Base-by-base conservation (phyloP, 2,329 filamentous ascomycete genomes). In the Aspergillus tamarii region DNA sequence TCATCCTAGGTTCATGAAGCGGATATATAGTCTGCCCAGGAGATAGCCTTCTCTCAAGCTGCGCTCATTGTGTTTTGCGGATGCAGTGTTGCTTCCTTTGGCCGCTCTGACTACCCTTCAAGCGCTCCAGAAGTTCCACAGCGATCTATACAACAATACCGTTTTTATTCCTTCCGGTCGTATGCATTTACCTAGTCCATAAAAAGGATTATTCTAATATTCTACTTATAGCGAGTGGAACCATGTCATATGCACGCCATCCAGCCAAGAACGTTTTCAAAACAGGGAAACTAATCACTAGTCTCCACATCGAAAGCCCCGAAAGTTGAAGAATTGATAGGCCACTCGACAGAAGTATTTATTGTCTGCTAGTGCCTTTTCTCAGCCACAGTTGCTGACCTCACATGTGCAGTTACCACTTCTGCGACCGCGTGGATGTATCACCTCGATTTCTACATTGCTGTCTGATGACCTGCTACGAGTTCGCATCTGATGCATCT, bases 221-320 rank as follows among this genome's bases (percentile, higher is more conserved):
- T n/a, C 48, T 9, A 7, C 26, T 28, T 26, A 23, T 3, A 75
- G 73, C 87, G 46, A 81, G 84, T 60, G 82, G 79, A 1, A 82
- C 81, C 0, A 84, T 85, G 0, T 76, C 78, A 3, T 72, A 81
- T 26, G 82, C 75, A 0, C 77, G 83, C 32, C 84, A 87, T 70
- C 71, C 86, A 1, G 81, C 84, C 3, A 84, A 83, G 67, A 82
- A 84, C 32, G 77, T 83, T 3, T 86, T 83, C 55, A 78, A 80
- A 0, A 84, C 81, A 1, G 71, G 71, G 0, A 79, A 76, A 54
- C 74, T 87, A 59, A 82, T 87, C 55, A 78, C 84, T 0, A 85
- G 83, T 84, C 0, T 87, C 84, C 7, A 85, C 84, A 26, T 64
- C 78, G 9, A 87, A 87, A 72, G 62, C 87, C 39, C 64, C 73